Evolutionary conservation across 805 yeast genomes (phyloP), one percentile per base, ranked within the genome.

Genomic region (Saccharomycopsis selenospora): DNA sequence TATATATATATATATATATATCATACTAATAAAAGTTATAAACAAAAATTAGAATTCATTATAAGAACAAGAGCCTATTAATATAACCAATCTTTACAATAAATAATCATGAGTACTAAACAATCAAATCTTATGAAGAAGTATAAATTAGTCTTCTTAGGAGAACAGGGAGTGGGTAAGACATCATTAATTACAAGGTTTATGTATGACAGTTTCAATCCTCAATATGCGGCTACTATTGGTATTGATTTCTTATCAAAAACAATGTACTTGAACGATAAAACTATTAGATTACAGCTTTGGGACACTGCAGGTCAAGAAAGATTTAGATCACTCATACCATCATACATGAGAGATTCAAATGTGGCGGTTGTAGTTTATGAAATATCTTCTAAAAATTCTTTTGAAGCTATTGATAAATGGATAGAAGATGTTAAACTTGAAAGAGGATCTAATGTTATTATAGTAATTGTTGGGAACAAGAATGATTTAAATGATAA

Each of bases 271-370:
- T 71, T 93, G 44, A 96, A 95, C 57, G 98, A 93, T 65, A 89
- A 91, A 57, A 93, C 99, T 2, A 86, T 93, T 36, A 76, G 99
- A 59, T 73, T 93, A 54, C 99, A 93, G 68, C 70, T 93, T 50
- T 93, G 99, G 98, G 98, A 90, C 64, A 90, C 98, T 3, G 96
- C 96, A 1, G 96, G 98, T 13, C 98, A 90, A 67, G 99, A 93
- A 65, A 71, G 99, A 58, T 93, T 93, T 71, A 74, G 98, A 61
- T 85, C 95, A 14, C 75, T 93, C 63, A 91, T 93, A 49, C 99
- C 99, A 2, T 84, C 95, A 8, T 93, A 93, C 62, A 93, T 93
- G 52, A 75, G 99, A 57, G 99, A 93, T 65, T 85, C 95, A 13
- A 89, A 90, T 59, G 98, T 93, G n/a, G 98, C 99, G 0, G 95